Percentiles rank a stretch among this genome's conserved stretches.
phyloP scores from a whole-genome alignment of 495 filamentous ascomycete species.

The Cercophora samala region DNA sequence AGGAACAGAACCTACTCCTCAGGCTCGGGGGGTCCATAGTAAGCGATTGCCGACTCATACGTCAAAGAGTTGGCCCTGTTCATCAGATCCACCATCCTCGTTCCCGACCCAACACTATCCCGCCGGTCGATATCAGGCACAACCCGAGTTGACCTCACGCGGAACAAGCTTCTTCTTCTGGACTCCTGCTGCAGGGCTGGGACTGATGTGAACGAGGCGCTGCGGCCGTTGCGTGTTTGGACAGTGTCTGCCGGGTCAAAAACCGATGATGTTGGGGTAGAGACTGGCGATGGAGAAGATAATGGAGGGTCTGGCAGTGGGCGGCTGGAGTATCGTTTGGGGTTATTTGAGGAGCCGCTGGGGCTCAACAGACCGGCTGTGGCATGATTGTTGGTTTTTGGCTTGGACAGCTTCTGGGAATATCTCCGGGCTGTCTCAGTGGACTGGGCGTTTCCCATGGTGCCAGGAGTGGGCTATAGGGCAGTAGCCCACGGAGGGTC shows the following conservation, averaged over 20 bases:
- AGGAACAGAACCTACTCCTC: slow-evolving; percentile 24
- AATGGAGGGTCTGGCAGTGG: slow-evolving; percentile 22
- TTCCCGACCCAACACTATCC: slow-evolving; percentile 20
- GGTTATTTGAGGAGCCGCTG: slow-evolving; percentile 33
- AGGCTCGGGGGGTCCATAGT: slow-evolving; percentile 26
- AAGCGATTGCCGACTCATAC: slow-evolving; percentile 32
- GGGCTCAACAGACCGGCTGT: slow-evolving; percentile 47
- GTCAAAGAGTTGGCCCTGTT: slow-evolving; percentile 35
- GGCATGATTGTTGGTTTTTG: slow-evolving; percentile 42
- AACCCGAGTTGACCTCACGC: slow-evolving; percentile 31
- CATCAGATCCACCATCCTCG: slow-evolving; percentile 21
- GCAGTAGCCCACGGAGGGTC: slow-evolving; percentile 8
- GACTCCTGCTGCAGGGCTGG: slow-evolving; percentile 22
- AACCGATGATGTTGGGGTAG: slow-evolving; percentile 23
- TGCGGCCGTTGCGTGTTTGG: slow-evolving; percentile 18
- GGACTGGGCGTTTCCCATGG: slow-evolving; percentile 50
- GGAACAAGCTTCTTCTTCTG: slow-evolving; percentile 34
- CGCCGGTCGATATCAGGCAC: slow-evolving; percentile 16
- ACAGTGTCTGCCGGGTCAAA: slow-evolving; percentile 10
- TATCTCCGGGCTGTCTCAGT: slow-evolving; percentile 38
- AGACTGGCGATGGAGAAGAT: slow-evolving; percentile 20
- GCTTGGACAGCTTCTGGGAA: slow-evolving; percentile 49
- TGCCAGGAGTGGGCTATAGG: slow-evolving; percentile 13
- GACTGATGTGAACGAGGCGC: slow-evolving; percentile 21
- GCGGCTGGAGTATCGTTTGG: slow-evolving; percentile 35